Base-by-base conservation (phyloP, 2,329 filamentous ascomycete genomes). In the Sporothrix dimorphospora region DNA sequence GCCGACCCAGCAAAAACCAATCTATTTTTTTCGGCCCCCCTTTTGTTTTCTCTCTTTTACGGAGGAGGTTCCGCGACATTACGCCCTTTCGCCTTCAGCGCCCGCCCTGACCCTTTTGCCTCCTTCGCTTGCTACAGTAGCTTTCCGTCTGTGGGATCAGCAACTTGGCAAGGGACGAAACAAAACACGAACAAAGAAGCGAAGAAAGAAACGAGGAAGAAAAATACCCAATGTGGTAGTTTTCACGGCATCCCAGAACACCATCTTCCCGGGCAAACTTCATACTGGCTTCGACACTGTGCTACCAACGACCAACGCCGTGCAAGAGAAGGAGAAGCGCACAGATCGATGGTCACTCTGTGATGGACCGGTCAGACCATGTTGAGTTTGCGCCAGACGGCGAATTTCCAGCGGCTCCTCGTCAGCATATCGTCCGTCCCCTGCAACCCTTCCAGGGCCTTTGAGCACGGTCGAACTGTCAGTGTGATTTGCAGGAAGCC, bases 131-230 rank as follows among this genome's bases (percentile, higher is more conserved):
- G 47, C 7, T 11, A 40, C 24, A 53, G 19, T 34, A 55, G 38
- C 21, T 24, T 38, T n/a, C 14, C 63, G 24, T 14, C 24, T 24
- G 34, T 4, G 38, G 27, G 19, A 38, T 40, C 30, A 61, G 21
- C 55, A 61, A 34, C 30, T 34, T 34, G 3, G 30, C 30, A 3
- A 19, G 27, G 34, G 9, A n/a, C 30, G 30, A 66, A n/a, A 30
- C 42, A 49, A 66, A 65, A 24, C n/a, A 27, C 53, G 34, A 65
- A 65, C 59, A 65, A 65, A 45, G 59, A 45, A 65, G 45, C 3
- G 11, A 40, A n/a, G 24, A 21, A 45, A 2, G 38, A 21, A 16
- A 42, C n/a, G 40, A 65, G 30, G 51, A 27, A 45, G 27, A 61
- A 21, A 61, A 21, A 9, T 16, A 40, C 30, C 19, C 30, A 40